Evolutionary conservation across 805 yeast species (phyloP), one percentile per base, ranked within the genome.

Genomic region (Lachancea sp.): DNA sequence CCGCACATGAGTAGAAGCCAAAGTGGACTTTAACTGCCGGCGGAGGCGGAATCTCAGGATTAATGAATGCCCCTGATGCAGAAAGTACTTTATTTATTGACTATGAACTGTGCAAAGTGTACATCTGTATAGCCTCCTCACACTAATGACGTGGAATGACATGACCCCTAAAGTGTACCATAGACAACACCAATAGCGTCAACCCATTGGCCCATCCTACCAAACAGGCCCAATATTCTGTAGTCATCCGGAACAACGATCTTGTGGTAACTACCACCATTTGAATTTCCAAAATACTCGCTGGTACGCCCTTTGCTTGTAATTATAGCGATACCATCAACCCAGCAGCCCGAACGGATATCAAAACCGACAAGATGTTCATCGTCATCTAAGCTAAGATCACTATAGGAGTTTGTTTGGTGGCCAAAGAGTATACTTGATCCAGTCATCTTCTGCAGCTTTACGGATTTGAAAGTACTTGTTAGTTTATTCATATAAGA

Each of bases 311-410:
- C 83, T 3, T 56, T 55, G 42, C 64, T 67, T 2, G 95, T 83
- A 15, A 78, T 68, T 24, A 92, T 65, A 55, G 84, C 92, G 17
- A 86, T 65, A 1, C 82, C 96, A 67, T 92, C 97, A 4, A 92
- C 68, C 97, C 97, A 92, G 1, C 71, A 78, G 8, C 97, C 97
- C 30, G 77, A 69, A 48, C 95, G 70, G 34, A 87, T 64, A 31
- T 72, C 69, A 40, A 89, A 65, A 19, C 80, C 82, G 3, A 68
- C 58, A 6, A 90, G 65, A 8, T 48, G 43, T 55, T 90, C 96
- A 34, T 78, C 84, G 0, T 58, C 58, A 3, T 65, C 64, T n/a
- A 88, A 51, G 1, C 55, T 57, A 43, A 81, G 72, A 44, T 81
- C 88, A 0, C 78, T 54, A 46, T 69, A 79, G 43, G 74, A 68